Base-by-base conservation (phyloP, 2,329 filamentous ascomycete species). In the Tolypocladium cylindrosporum region DNA sequence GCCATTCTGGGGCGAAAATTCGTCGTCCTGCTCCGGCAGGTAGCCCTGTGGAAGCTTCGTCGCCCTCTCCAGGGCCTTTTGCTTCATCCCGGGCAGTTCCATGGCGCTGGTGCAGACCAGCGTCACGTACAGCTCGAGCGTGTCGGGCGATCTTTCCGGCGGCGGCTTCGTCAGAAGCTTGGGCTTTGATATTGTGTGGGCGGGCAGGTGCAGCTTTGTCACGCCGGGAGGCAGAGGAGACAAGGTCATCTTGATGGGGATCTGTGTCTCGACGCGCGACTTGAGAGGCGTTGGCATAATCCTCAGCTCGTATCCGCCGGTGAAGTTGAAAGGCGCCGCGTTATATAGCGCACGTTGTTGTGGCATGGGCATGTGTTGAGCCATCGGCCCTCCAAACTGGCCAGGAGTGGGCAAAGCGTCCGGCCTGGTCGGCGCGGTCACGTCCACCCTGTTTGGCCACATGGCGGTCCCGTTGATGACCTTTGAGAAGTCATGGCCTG, bases 251-350 rank as follows among this genome's bases (percentile, higher is more conserved):
- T 87, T 87, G 64, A 97, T 90, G 10, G 89, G 90, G 64, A 97
- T 97, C 69, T 97, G 94, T 0, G 94, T 97, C 75, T 99, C 94
- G 21, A 97, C 94, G 27, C 94, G 86, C 19, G 92, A 96, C 73
- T 97, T 97, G 58, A 84, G 70, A 6, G 87, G 87, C 4, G 84
- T 89, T 6, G 85, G 84, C 61, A 86, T 79, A 50, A 90, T 83
- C 14, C 79, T 81, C 43, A 90, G 71, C 55, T 74, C 73, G 55
- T 72, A 79, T 21, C 64, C 65, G 36, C 68, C 64, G 21, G 64
- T 67, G 51, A 72, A 74, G 42, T 64, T 69, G 52, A 68, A 73
- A 13, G 65, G 59, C 27, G 62, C 57, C 8, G 63, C 58, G 27
- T 62, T 61, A 48, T 66, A 61, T 51, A 67, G 63, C 27, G 68